Base-by-base conservation (phyloP, 1,284 basidiomycete species). In the Rhodotorula glutinis region DNA sequence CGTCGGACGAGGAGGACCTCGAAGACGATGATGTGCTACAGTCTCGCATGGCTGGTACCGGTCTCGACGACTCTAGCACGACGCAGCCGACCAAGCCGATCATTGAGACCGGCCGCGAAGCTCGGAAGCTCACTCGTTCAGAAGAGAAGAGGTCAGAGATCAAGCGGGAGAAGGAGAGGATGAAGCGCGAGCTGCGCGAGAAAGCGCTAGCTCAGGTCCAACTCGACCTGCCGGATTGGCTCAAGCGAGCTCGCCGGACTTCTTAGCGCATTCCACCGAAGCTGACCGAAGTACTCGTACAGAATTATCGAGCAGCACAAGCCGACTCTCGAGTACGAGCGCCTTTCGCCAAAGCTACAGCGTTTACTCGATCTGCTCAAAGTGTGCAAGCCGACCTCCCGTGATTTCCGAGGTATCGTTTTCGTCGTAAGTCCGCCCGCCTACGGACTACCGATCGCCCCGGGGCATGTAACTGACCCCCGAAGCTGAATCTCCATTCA, bases 401-500 rank as follows among this genome's bases (percentile, higher is more conserved):
- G 33, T 4, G 46, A 33, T 21, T 62, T 66, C 57, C 62, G 65
- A 33, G 65, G 65, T 16, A 66, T 66, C 44, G 27, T 62, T 53
- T 66, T 66, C 46, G 65, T 66, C 44, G n/a, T n/a, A n/a, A n/a
- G n/a, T n/a, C n/a, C n/a, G n/a, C n/a, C n/a, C n/a, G n/a, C n/a
- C n/a, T n/a, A n/a, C n/a, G n/a, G n/a, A n/a, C n/a, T n/a, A n/a
- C n/a, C n/a, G n/a, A n/a, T n/a, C n/a, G n/a, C n/a, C n/a, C n/a
- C n/a, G n/a, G n/a, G n/a, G n/a, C n/a, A n/a, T n/a, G n/a, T n/a
- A n/a, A n/a, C n/a, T n/a, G n/a, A n/a, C n/a, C n/a, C n/a, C n/a
- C n/a, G n/a, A n/a, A n/a, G n/a, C n/a, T n/a, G n/a, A n/a, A n/a
- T n/a, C n/a, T n/a, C n/a, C n/a, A n/a, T n/a, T n/a, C n/a, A n/a